Percentiles rank a stretch among this genome's conserved stretches.
Conservation (phyloP, 192 early-diverging fungal species). For the Dissophora globulifera region DNA sequence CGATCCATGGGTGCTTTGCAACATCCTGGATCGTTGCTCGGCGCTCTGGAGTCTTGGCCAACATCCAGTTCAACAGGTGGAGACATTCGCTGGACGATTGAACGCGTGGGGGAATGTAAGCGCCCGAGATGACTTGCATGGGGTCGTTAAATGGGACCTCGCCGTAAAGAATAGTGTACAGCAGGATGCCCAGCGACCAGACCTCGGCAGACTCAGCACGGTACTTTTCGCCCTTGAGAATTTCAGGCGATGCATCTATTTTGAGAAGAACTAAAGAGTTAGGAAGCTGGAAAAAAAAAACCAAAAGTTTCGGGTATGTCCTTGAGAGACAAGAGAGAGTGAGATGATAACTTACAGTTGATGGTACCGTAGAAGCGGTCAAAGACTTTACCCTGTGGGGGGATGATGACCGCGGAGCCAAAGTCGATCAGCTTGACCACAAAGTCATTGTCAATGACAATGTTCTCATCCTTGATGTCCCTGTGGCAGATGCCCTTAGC, state of each 20-base stretch:
- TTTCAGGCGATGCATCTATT: constrained; percentile 73
- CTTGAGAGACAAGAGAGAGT: no score
- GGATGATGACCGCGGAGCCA: constrained; percentile 66
- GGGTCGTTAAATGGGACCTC: constrained; percentile 70
- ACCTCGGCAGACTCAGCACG: constrained; percentile 75
- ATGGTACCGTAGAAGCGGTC: constrained; percentile 72
- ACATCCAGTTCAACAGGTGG: constrained; percentile 67
- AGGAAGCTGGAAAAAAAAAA: constrained; percentile 4
- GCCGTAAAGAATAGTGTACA: constrained; percentile 67
- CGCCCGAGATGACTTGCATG: constrained; percentile 50
- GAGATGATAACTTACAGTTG: constrained; percentile 59
- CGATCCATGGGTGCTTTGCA: constrained; percentile 65
- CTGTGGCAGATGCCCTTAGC: constrained; percentile 74
- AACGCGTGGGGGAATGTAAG: constrained; percentile 47
- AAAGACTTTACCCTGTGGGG: constrained; percentile 56
- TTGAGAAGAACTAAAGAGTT: constrained; percentile 1
- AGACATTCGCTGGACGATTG: constrained; percentile 60
- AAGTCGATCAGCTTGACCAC: constrained; percentile 77
- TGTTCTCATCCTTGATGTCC: constrained; percentile 85
- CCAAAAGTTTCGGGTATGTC: constrained; percentile 41
- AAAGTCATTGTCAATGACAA: constrained; percentile 68
- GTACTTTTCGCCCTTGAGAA: constrained; percentile 68
- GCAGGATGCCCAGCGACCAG: constrained; percentile 77
- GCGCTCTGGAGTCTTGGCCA: constrained; percentile 61
- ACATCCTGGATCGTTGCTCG: constrained; percentile 67